Conservation (phyloP, 495 filamentous ascomycete genomes). For the Penicillium steckii region DNA sequence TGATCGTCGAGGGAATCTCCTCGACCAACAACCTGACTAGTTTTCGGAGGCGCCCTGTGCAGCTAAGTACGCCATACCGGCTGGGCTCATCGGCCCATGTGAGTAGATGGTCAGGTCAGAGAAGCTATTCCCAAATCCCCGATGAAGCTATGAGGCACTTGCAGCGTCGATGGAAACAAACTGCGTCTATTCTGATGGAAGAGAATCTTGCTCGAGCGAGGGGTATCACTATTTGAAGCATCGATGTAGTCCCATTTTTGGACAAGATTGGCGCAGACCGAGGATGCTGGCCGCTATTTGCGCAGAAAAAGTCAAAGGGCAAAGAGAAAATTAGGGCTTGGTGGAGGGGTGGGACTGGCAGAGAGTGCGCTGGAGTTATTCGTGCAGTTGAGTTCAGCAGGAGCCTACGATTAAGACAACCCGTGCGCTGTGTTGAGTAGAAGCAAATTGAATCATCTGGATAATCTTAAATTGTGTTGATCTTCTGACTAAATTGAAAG, state of each 20-base stretch:
- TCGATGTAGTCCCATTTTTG: constrained; percentile 52
- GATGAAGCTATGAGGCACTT: constrained; percentile 55
- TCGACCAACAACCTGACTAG: constrained; percentile 57
- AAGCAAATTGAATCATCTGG: too few species aligned
- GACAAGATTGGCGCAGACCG: constrained; percentile 55
- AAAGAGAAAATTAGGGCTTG: constrained; percentile 53
- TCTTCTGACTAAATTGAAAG: too few species aligned
- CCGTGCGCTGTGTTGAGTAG: too few species aligned
- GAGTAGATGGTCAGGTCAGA: constrained; percentile 63
- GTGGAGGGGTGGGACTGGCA: constrained; percentile 57
- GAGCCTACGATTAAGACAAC: too few species aligned
- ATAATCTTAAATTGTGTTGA: too few species aligned
- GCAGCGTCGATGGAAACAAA: constrained; percentile 56
- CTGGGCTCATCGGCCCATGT: constrained; percentile 64
- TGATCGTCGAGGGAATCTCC: constrained; percentile 60
- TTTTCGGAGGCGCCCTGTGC: constrained; percentile 47
- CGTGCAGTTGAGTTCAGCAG: too few species aligned
- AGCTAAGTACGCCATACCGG: constrained; percentile 46
- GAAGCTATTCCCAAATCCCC: constrained; percentile 49
- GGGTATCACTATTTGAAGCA: constrained; percentile 64
- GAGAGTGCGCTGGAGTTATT: constrained; percentile 47
- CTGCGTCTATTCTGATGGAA: constrained; percentile 59
- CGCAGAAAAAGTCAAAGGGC: constrained; percentile 56
- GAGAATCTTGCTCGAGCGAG: constrained; percentile 58
- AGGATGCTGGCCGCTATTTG: constrained; percentile 65